Conservation (phyloP, 2,329 filamentous ascomycete species). For the Cryphonectria radicalis region DNA sequence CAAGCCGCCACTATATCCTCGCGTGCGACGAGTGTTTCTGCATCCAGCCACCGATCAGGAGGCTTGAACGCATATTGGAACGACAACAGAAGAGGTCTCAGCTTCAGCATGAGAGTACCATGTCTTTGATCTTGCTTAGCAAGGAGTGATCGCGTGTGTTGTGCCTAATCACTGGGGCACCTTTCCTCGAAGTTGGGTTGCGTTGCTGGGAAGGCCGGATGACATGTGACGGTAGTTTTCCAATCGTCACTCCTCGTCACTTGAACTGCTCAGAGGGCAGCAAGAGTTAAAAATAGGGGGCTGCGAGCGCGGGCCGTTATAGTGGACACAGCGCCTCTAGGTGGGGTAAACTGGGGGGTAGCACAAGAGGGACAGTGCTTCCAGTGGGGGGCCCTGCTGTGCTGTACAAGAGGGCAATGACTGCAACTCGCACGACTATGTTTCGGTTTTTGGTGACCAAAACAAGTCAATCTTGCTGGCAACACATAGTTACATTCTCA, state of each 20-base stretch:
- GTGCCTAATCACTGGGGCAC: background rate
- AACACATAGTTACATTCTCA: background rate
- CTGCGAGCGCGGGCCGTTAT: slow-evolving; percentile 6
- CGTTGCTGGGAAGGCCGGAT: background rate
- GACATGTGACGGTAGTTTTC: slow-evolving; percentile 4
- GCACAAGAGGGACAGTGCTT: background rate
- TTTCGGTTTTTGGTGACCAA: background rate
- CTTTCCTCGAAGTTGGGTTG: background rate
- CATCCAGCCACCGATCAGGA: slow-evolving; percentile 20
- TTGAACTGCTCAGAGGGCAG: background rate
- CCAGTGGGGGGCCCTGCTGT: background rate
- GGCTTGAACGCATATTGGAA: slow-evolving; percentile 26
- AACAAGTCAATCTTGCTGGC: background rate
- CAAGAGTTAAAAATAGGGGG: slow-evolving; percentile 7
- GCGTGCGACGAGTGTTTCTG: slow-evolving; percentile 22
- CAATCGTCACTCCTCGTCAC: background rate
- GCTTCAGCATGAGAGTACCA: slow-evolving; percentile 12
- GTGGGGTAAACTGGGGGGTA: slow-evolving; percentile 6
- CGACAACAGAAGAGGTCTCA: background rate
- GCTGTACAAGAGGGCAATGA: slow-evolving; percentile 7
- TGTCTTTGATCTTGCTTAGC: slow-evolving; percentile 1
- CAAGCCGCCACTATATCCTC: slow-evolving; percentile 17
- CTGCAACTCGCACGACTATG: background rate
- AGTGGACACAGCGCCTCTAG: slow-evolving; percentile 1
- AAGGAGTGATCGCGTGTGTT: background rate